Conservation (phyloP, 2,329 filamentous ascomycete species). For the Alternaria consortialis region DNA sequence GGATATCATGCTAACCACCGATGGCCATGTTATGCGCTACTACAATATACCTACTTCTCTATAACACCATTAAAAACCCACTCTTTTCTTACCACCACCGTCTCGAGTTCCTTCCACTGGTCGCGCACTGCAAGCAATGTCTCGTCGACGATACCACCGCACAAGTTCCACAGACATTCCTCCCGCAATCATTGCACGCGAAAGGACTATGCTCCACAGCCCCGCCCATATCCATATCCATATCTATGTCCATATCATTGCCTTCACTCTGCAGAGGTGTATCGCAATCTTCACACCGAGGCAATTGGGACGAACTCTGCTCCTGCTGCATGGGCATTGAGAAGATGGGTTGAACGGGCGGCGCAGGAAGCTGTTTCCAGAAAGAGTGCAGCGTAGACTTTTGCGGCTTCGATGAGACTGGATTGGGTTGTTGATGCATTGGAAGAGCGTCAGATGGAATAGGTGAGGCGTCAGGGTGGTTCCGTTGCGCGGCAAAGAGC, state of each 20-base stretch:
- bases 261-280: slow-evolving; percentile 36
- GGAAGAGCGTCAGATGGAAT: slow-evolving; percentile 34
- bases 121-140: slow-evolving; percentile 55
- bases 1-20: slow-evolving; percentile 7
- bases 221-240: slow-evolving; percentile 47
- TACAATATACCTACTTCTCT: neutral
- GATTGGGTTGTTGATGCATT: slow-evolving; percentile 14
- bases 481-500: slow-evolving; percentile 56
- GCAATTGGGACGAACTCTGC: slow-evolving; percentile 15
- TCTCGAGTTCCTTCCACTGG: slow-evolving; percentile 21
- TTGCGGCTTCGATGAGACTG: slow-evolving; percentile 40
- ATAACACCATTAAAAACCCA: neutral
- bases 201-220: slow-evolving; percentile 37
- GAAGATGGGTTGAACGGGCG: slow-evolving; percentile 37
- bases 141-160: slow-evolving; percentile 50
- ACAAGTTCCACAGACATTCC: slow-evolving; percentile 55
- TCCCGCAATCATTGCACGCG: slow-evolving; percentile 51
- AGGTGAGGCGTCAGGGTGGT: slow-evolving; percentile 41
- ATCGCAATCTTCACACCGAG: slow-evolving; percentile 58
- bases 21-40: neutral
- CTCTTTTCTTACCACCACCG: slow-evolving; percentile 22
- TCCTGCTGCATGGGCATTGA: slow-evolving; percentile 20
- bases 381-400: slow-evolving; percentile 59
- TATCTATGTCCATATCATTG: slow-evolving; percentile 51
- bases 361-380: slow-evolving; percentile 53